These are phyloP conservation scores for Clathrospora elynae DNA, from an alignment of 2,329 filamentous ascomycete genomes.

Conservation along the genomic window DNA sequence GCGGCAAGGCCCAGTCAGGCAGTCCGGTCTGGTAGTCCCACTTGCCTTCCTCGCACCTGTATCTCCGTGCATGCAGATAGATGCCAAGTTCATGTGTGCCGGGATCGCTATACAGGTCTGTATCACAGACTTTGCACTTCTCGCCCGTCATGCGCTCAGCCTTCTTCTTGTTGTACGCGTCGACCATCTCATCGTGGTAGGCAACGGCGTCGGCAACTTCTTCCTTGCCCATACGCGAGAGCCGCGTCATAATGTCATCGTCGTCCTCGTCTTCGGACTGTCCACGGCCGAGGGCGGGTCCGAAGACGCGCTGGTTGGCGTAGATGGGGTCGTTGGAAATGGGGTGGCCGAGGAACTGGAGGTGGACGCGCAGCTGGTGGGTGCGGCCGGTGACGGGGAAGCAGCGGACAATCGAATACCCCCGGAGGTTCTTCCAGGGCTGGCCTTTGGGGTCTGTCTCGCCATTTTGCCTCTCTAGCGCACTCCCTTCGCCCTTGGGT, in stretches of 20 bases:
- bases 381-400: conserved; percentile 91
- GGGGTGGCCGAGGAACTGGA: conserved; percentile 92
- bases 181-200: conserved; percentile 93
- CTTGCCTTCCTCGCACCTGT: conserved; percentile 78
- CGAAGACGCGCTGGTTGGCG: conserved; percentile 91
- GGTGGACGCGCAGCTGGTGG: conserved; percentile 91
- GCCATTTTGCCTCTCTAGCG: conserved; percentile 16
- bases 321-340: conserved; percentile 99
- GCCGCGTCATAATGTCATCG: conserved; percentile 83
- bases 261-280: conserved; percentile 75
- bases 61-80: conserved; percentile 90
- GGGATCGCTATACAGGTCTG: conserved; percentile 90
- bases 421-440: conserved; percentile 63
- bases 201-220: conserved; percentile 88
- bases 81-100: conserved; percentile 88
- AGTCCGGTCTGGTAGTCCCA: conserved; percentile 89
- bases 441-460: conserved; percentile 40
- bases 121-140: conserved; percentile 78
- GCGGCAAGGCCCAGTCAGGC: conserved; percentile 85
- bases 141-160: conserved; percentile 93
- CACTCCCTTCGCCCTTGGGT: conserved; percentile 46
- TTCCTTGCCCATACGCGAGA: conserved; percentile 90
- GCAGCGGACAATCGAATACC: conserved; percentile 94
- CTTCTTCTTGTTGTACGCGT: conserved; percentile 84
- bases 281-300: conserved; percentile 71